Evolutionary conservation across 2,329 filamentous ascomycete genomes (phyloP).

Genomic region (Chaetomiaceae sp.): DNA sequence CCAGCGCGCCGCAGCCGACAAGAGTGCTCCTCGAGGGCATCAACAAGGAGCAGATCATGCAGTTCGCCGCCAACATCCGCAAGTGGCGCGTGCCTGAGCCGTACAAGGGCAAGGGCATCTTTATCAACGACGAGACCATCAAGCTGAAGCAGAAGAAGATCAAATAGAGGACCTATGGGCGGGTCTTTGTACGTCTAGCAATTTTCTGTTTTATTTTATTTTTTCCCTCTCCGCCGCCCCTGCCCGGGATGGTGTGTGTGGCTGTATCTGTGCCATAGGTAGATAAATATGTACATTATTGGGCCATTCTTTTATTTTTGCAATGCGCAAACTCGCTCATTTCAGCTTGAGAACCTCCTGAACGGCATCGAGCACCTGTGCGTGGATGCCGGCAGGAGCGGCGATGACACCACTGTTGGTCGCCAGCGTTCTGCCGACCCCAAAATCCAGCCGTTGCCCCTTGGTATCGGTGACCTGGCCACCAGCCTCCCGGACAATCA

Average conservation of each 20-base stretch:
- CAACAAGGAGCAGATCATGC: constrained; percentile 80
- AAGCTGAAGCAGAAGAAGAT: constrained; percentile 98
- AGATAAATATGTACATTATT: constrained; percentile 25
- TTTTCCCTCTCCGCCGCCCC: background rate
- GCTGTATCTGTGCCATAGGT: constrained; percentile 23
- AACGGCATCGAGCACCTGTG: constrained; percentile 72
- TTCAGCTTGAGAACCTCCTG: constrained; percentile 64
- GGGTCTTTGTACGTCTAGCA: constrained; percentile 19
- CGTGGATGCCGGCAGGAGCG: constrained; percentile 71
- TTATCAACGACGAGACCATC: constrained; percentile 96
- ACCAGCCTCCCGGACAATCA: constrained; percentile 91
- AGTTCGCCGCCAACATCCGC: constrained; percentile 84
- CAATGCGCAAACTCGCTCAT: constrained; percentile 20
- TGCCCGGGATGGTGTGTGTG: constrained; percentile 2
- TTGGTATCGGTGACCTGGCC: constrained; percentile 86
- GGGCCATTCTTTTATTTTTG: no score
- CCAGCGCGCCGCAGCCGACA: constrained; percentile 84
- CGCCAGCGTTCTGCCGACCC: constrained; percentile 75
- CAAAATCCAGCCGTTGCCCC: constrained; percentile 82
- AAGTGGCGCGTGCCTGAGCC: constrained; percentile 89
- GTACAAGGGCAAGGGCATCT: constrained; percentile 99
- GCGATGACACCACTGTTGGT: constrained; percentile 94
- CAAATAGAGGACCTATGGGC: constrained; percentile 52
- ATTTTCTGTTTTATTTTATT: constrained; percentile 14
- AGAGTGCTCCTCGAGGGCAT: constrained; percentile 84